Evolutionary conservation across 2,329 filamentous ascomycete species (phyloP), one percentile per base, ranked within the genome.

Genomic region (Zasmidium citrigriseum): DNA sequence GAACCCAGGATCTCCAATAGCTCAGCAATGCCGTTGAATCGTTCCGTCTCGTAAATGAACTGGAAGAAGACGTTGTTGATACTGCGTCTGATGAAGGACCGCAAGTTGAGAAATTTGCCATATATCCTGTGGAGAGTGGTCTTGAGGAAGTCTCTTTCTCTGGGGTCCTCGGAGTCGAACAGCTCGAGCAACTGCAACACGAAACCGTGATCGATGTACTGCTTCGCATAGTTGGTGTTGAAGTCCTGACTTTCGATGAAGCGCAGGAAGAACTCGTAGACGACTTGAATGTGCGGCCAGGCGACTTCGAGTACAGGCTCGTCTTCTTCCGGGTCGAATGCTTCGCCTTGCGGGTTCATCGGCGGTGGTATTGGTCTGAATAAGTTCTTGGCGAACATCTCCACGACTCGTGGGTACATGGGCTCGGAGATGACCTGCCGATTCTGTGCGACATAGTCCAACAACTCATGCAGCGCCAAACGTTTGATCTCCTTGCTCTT

Each of bases 51-150:
- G 75, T 99, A 99, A 60, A 92, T 93, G 76, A 99, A 99, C 73
- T 99, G 95, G 83, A 99, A 99, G 80, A 99, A 99, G 69, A 99
- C 95, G 72, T 99, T 98, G 85, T 99, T 99, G 83, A 99, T 99
- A 57, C 95, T 99, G 69, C 95, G 87, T 72, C 95, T 86, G 72
- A 99, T 99, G 76, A 96, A 99, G 25, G 95, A 98, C 60, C 95
- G 89, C 63, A 99, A 83, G 75, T 99, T 99, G 69, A 99, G 84
- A 78, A 99, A 99, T 80, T 99, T 99, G 71, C 95, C 95, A 73
- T 99, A 99, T 73, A 99, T 99, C 62, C 95, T 87, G 77, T 99
- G 95, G 55, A 99, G 82, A 0, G 95, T 99, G 0, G 95, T 99
- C 82, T 99, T 99, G 66, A 99, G 81, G 75, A 99, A 99, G 75